phyloP scores from a whole-genome alignment of 495 filamentous ascomycete genomes.

The Aspergillus biplanus region DNA sequence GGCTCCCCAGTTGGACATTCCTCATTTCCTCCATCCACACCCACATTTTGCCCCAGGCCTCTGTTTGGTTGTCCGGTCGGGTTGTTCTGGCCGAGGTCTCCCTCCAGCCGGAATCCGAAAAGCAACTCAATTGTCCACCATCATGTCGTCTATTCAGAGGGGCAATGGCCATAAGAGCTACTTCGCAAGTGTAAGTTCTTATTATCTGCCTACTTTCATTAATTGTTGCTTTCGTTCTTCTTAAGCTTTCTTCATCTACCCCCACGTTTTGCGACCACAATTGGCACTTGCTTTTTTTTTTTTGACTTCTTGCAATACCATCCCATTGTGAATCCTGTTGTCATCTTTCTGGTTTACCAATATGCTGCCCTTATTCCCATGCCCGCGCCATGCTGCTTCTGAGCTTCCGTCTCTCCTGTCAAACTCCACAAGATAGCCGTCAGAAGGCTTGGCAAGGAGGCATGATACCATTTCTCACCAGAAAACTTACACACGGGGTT shows the following conservation, averaged over 20 bases:
- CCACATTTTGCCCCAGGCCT: slow-evolving; percentile 2
- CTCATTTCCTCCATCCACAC: slow-evolving; percentile 5
- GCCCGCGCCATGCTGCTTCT: background rate
- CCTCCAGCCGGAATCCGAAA: slow-evolving; percentile 12
- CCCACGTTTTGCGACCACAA: background rate
- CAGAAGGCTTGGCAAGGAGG: slow-evolving; percentile 6
- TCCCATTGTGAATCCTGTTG: too few species aligned
- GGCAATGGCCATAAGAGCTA: slow-evolving; percentile 34
- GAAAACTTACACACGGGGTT: slow-evolving; percentile 14
- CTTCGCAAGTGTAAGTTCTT: slow-evolving; percentile 40
- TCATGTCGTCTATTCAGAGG: slow-evolving; percentile 28
- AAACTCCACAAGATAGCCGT: background rate
- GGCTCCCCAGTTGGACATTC: slow-evolving; percentile 1
- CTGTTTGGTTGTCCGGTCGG: slow-evolving; percentile 9
- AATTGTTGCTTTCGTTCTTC: slow-evolving; percentile 2
- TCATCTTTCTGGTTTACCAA: too few species aligned
- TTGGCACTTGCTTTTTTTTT: background rate
- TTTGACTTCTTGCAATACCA: too few species aligned
- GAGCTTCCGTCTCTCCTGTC: background rate
- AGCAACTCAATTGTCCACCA: slow-evolving; percentile 18
- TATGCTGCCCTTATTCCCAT: too few species aligned
- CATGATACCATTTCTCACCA: background rate
- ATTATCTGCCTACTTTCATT: slow-evolving; percentile 5
- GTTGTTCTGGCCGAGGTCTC: slow-evolving; percentile 19
- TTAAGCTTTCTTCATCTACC: background rate